phyloP scores from a whole-genome alignment of 805 yeast genomes.

The Lachancea quebecensis region DNA sequence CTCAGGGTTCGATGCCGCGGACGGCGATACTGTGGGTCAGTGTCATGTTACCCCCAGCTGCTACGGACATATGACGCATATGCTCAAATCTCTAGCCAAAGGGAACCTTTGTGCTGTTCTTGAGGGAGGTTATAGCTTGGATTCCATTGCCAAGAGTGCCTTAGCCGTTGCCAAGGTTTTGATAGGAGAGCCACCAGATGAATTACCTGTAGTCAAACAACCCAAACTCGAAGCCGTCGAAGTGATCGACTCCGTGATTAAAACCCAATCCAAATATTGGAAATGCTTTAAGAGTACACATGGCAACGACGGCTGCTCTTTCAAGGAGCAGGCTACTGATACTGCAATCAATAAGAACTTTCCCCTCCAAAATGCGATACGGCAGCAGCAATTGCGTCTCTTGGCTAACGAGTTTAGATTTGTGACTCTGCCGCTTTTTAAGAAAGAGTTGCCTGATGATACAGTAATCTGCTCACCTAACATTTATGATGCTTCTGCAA shows the following conservation, averaged over 20 bases:
- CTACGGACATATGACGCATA: slow-evolving; percentile 93
- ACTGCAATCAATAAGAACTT: slow-evolving; percentile 36
- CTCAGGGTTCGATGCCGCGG: slow-evolving; percentile 98
- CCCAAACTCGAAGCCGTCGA: slow-evolving; percentile 75
- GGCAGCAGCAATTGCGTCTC: slow-evolving; percentile 59
- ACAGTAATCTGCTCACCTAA: slow-evolving; percentile 51
- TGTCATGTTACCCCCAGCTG: slow-evolving; percentile 95
- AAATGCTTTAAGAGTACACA: slow-evolving; percentile 59
- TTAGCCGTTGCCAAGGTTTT: slow-evolving; percentile 85
- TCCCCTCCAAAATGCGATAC: slow-evolving; percentile 63
- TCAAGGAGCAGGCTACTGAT: slow-evolving; percentile 30
- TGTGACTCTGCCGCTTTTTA: slow-evolving; percentile 58
- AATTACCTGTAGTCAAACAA: slow-evolving; percentile 43
- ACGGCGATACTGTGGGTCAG: slow-evolving; percentile 94
- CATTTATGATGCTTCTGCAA: slow-evolving; percentile 57
- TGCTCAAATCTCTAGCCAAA: slow-evolving; percentile 76
- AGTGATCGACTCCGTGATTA: slow-evolving; percentile 73
- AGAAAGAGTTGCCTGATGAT: slow-evolving; percentile 30
- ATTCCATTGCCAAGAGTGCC: slow-evolving; percentile 85
- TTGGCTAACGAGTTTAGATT: slow-evolving; percentile 51
- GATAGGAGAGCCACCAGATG: slow-evolving; percentile 92
- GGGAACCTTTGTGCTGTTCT: slow-evolving; percentile 85
- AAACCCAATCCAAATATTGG: slow-evolving; percentile 83
- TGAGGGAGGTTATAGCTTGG: slow-evolving; percentile 96
- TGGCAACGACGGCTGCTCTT: slow-evolving; percentile 42